phyloP scores from a whole-genome alignment of 2,329 filamentous ascomycete genomes.

The Atkinsonella hypoxylon region DNA sequence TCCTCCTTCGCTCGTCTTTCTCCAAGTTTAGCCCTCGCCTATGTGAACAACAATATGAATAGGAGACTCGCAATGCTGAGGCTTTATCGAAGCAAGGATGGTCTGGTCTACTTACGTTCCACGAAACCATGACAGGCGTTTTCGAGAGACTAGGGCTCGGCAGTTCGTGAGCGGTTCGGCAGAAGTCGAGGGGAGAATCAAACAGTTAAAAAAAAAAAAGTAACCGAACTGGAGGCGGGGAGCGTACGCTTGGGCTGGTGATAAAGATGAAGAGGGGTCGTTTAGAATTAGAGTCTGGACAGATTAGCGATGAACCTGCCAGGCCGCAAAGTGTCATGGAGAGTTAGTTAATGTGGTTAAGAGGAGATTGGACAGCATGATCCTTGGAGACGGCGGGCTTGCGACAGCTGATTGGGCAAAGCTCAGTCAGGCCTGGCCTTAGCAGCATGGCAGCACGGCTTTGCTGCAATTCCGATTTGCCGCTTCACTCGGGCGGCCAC shows the following conservation, averaged over 20 bases:
- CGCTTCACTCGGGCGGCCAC: too few relatives aligned
- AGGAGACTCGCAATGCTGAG: too few relatives aligned
- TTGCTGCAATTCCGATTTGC: too few relatives aligned
- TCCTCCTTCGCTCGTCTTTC: background rate
- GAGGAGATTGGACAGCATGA: background rate
- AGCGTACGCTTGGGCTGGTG: background rate
- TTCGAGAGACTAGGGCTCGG: conserved; percentile 6
- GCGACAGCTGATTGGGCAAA: conserved; percentile 3
- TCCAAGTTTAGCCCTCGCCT: too few relatives aligned
- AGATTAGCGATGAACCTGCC: background rate
- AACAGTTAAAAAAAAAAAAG: background rate
- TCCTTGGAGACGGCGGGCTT: background rate
- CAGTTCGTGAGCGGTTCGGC: background rate
- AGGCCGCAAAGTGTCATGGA: background rate
- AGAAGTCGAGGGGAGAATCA: background rate
- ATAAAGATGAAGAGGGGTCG: background rate
- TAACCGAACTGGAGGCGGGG: background rate
- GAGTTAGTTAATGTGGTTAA: background rate
- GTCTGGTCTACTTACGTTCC: conserved; percentile 23
- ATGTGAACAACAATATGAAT: too few relatives aligned
- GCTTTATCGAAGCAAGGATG: background rate
- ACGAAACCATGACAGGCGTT: conserved; percentile 24
- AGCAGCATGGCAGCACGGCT: too few relatives aligned
- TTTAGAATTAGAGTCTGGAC: background rate
- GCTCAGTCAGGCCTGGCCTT: too few relatives aligned